A percentile compares a stretch with the other conserved stretches of the same genome.
phyloP scores from a whole-genome alignment of 176 grass and related monocot species.

The Triticum monococcum region DNA sequence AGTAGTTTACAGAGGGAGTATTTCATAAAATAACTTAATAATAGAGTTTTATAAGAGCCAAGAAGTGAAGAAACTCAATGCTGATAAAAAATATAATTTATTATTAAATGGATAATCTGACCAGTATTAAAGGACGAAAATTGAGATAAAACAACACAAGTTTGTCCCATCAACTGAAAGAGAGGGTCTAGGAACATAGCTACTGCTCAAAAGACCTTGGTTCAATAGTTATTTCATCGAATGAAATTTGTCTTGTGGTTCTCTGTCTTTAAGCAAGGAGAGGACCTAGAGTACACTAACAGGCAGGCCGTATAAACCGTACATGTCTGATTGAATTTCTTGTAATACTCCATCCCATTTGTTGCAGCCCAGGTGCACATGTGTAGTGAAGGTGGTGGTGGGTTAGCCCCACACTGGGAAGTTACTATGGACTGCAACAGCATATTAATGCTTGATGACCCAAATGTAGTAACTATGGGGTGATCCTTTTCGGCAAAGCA shows the following conservation, averaged over 20 bases:
- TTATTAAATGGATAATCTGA: background rate
- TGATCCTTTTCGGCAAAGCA: background rate
- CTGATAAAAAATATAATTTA: background rate
- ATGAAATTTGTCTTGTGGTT: background rate
- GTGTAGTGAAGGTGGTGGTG: background rate
- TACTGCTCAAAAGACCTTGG: background rate
- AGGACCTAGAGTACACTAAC: background rate
- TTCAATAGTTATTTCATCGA: conserved; percentile 7
- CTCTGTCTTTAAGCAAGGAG: background rate
- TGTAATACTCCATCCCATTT: background rate
- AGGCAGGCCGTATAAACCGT: background rate
- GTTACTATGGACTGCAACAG: background rate
- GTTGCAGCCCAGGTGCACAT: background rate
- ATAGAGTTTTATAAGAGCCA: conserved; percentile 1
- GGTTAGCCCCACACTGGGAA: background rate
- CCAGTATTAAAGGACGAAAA: background rate
- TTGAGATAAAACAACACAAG: background rate
- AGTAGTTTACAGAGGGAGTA: background rate
- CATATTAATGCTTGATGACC: background rate
- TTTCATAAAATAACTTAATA: background rate
- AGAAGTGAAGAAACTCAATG: background rate
- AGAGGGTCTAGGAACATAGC: background rate
- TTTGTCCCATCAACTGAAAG: background rate
- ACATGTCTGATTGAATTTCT: background rate
- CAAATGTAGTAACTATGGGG: background rate